Percentiles rank a stretch among this genome's conserved stretches.
Evolutionary conservation across 192 early-diverging fungal genomes (phyloP).

Genomic region (Coemansia sp.): DNA sequence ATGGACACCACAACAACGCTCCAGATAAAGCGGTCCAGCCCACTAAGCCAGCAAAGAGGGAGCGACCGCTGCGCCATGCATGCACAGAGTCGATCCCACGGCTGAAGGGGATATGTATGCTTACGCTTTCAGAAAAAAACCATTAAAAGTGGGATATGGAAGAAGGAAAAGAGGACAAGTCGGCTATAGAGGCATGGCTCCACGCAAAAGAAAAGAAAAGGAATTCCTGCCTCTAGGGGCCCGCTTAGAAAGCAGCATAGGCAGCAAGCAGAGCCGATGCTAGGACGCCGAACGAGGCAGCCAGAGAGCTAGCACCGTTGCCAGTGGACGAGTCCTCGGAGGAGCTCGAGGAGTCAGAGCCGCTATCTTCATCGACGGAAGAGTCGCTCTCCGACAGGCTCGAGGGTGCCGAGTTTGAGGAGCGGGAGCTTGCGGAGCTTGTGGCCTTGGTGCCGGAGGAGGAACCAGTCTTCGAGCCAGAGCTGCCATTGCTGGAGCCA

Average conservation of each 20-base stretch:
- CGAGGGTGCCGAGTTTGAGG: background rate
- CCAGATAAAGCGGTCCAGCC: background rate
- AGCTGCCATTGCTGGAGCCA: conserved; percentile 6
- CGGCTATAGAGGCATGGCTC: background rate
- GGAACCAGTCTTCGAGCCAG: conserved; percentile 12
- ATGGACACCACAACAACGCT: background rate
- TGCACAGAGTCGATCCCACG: background rate
- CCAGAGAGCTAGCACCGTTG: conserved; percentile 22
- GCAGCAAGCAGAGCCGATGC: conserved; percentile 34
- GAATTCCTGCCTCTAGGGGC: background rate
- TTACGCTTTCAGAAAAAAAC: background rate
- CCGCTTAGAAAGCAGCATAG: conserved; percentile 23
- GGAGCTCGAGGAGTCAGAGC: background rate
- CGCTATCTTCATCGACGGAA: conserved; percentile 4
- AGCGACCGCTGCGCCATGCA: background rate
- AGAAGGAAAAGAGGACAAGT: background rate
- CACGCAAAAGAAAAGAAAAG: background rate
- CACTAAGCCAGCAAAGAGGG: background rate
- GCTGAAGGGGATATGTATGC: background rate
- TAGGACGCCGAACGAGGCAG: conserved; percentile 25
- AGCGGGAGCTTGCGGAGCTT: conserved; percentile 5
- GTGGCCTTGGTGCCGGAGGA: conserved; percentile 8
- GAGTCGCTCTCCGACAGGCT: background rate
- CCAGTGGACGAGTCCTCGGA: background rate
- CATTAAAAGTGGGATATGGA: background rate